These are phyloP conservation scores for Penicillium digitatum DNA, from an alignment of 2,329 filamentous ascomycete genomes.

Conservation along the genomic window DNA sequence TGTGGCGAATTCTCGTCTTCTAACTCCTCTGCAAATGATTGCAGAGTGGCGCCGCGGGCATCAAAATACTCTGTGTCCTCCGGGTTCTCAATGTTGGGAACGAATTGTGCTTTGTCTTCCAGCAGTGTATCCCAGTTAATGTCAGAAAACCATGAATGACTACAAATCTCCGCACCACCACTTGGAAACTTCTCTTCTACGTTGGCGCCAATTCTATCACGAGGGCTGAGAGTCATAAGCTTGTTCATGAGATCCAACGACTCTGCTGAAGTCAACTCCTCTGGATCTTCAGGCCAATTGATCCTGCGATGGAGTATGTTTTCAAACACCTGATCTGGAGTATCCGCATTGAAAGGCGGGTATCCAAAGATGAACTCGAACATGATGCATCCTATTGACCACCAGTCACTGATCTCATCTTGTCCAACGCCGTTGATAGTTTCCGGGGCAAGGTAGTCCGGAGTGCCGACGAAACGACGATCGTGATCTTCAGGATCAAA, in stretches of 20 bases:
- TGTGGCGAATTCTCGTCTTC: slow-evolving; percentile 81
- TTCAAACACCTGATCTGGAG: slow-evolving; percentile 91
- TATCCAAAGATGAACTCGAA: slow-evolving; percentile 94
- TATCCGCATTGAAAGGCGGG: slow-evolving; percentile 86
- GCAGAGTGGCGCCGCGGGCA: slow-evolving; percentile 80
- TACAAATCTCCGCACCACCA: slow-evolving; percentile 87
- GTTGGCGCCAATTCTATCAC: slow-evolving; percentile 79
- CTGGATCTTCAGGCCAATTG: slow-evolving; percentile 82
- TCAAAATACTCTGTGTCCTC: slow-evolving; percentile 99
- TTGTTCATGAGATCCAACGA: slow-evolving; percentile 93
- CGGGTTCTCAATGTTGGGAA: slow-evolving; percentile 85
- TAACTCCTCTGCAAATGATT: slow-evolving; percentile 89
- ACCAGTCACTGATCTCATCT: slow-evolving; percentile 99
- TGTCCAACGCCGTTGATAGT: slow-evolving; percentile 94
- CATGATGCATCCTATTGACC: slow-evolving; percentile 97
- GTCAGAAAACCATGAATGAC: slow-evolving; percentile 80
- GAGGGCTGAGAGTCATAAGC: slow-evolving; percentile 79
- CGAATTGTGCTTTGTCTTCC: slow-evolving; percentile 94
- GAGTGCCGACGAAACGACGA: slow-evolving; percentile 90
- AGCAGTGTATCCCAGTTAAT: slow-evolving; percentile 86
- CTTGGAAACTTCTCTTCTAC: slow-evolving; percentile 73
- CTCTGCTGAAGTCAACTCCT: slow-evolving; percentile 75
- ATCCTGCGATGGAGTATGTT: slow-evolving; percentile 90
- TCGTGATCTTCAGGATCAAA: slow-evolving; percentile 95
- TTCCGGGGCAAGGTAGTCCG: slow-evolving; percentile 93